Percentiles rank a stretch among this genome's conserved stretches.
Conservation (phyloP, 805 yeast genomes). For the Schwanniomyces occidentalis region DNA sequence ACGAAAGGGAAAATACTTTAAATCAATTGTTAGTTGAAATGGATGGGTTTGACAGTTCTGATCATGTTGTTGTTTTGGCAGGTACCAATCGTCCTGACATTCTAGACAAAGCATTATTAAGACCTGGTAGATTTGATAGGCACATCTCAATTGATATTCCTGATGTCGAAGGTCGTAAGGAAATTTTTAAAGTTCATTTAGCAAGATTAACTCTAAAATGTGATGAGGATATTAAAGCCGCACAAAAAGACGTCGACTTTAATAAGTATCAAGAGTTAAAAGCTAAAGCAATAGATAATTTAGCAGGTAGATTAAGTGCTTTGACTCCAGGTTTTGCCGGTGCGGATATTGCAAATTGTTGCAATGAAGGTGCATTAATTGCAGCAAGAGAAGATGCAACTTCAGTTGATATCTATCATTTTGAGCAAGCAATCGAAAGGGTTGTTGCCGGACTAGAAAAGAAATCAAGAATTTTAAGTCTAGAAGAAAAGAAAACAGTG, state of each 20-base stretch:
- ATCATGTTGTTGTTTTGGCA: constrained; percentile 90
- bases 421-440: constrained; percentile 91
- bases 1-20: constrained; percentile 90
- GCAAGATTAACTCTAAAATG: constrained; percentile 51
- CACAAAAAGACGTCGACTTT: constrained; percentile 39
- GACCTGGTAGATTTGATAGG: constrained; percentile 95
- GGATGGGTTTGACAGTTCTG: constrained; percentile 90
- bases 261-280: constrained; percentile 40
- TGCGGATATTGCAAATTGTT: constrained; percentile 93
- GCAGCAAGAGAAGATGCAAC: constrained; percentile 79
- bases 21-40: constrained; percentile 91
- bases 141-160: constrained; percentile 86
- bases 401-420: constrained; percentile 66
- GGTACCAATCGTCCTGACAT: constrained; percentile 95
- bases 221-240: constrained; percentile 37
- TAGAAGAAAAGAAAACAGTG: constrained; percentile 79
- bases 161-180: constrained; percentile 85
- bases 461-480: constrained; percentile 74
- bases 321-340: constrained; percentile 95
- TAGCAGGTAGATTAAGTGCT: constrained; percentile 85
- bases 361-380: constrained; percentile 91
- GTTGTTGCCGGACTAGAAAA: constrained; percentile 94
- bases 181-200: constrained; percentile 80
- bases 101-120: constrained; percentile 81
- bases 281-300: constrained; percentile 49